A percentile compares a stretch with the other conserved stretches of the same genome.
Evolutionary conservation across 2,329 filamentous ascomycete genomes (phyloP).

Genomic region (Ramularia endophylla): DNA sequence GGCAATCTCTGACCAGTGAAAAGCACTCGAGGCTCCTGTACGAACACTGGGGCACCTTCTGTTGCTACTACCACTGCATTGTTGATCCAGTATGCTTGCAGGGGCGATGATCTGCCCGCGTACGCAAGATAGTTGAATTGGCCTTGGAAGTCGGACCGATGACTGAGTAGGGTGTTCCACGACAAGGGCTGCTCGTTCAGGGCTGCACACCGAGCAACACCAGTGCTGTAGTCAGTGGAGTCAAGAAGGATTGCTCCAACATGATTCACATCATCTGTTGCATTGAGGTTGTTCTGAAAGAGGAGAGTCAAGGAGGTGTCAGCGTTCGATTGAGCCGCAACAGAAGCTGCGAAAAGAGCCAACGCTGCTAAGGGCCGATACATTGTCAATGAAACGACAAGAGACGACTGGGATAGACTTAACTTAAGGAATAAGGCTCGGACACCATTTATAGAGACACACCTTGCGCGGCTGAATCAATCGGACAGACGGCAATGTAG

Average conservation of each 20-base stretch:
- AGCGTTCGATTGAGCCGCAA: too few relatives aligned
- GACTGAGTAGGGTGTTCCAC: conserved; percentile 35
- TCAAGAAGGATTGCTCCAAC: conserved; percentile 48
- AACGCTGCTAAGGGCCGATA: too few relatives aligned
- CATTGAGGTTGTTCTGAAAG: conserved; percentile 52
- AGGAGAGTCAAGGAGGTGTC: conserved; percentile 45
- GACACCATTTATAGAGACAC: too few relatives aligned
- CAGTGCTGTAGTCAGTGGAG: conserved; percentile 34
- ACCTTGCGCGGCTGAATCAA: too few relatives aligned
- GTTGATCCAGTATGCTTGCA: conserved; percentile 3
- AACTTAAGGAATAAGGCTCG: too few relatives aligned
- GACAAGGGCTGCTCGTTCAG: conserved; percentile 46
- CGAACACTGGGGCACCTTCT: conserved; percentile 27
- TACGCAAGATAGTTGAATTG: conserved; percentile 43
- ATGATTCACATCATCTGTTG: conserved; percentile 48
- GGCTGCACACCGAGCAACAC: conserved; percentile 39
- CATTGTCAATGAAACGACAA: too few relatives aligned
- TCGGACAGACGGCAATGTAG: too few relatives aligned
- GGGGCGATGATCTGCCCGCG: conserved; percentile 28
- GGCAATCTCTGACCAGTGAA: conserved; percentile 33
- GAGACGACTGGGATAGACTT: too few relatives aligned
- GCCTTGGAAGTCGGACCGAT: conserved; percentile 42
- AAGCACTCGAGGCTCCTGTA: too few relatives aligned
- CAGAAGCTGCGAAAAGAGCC: too few relatives aligned
- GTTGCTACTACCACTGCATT: conserved; percentile 24